Conservation (phyloP, 148 eudicot genomes). For the Nepenthes gracilis region DNA sequence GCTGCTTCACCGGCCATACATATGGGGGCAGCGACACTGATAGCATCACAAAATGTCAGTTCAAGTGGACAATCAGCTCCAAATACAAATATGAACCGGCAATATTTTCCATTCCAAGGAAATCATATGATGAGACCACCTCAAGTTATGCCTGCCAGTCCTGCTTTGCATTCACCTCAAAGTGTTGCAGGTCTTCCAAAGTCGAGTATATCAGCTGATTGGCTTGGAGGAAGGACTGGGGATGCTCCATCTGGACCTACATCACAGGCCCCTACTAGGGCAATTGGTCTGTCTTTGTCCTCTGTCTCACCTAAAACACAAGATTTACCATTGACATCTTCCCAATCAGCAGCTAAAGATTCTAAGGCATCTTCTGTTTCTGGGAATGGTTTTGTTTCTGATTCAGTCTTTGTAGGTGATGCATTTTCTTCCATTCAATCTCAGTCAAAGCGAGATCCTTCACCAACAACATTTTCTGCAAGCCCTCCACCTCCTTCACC, state of each 20-base stretch:
- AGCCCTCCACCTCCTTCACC: too few relatives aligned
- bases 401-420: slow-evolving; percentile 49
- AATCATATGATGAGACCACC: slow-evolving; percentile 53
- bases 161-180: slow-evolving; percentile 40
- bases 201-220: slow-evolving; percentile 36
- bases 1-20: slow-evolving; percentile 37
- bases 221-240: slow-evolving; percentile 42
- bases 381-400: slow-evolving; percentile 46
- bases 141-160: slow-evolving; percentile 25
- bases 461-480: slow-evolving; percentile 21
- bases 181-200: slow-evolving; percentile 26
- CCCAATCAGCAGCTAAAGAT: slow-evolving; percentile 33
- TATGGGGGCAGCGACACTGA: slow-evolving; percentile 36
- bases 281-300: slow-evolving; percentile 29
- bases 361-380: slow-evolving; percentile 33
- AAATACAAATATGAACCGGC: slow-evolving; percentile 41
- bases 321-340: slow-evolving; percentile 19
- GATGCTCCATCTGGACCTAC: slow-evolving; percentile 34
- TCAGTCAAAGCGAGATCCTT: slow-evolving; percentile 32
- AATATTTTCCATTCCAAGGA: slow-evolving; percentile 46
- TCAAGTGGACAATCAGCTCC: slow-evolving; percentile 58
- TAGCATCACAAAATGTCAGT: slow-evolving; percentile 42
- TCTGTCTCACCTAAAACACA: slow-evolving; percentile 27
- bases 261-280: slow-evolving; percentile 40
- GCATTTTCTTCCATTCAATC: slow-evolving; percentile 57